These are phyloP conservation scores for Globisporangium cylindrosporum DNA, from an alignment of 352 stramenopile species.

Conservation along the genomic window DNA sequence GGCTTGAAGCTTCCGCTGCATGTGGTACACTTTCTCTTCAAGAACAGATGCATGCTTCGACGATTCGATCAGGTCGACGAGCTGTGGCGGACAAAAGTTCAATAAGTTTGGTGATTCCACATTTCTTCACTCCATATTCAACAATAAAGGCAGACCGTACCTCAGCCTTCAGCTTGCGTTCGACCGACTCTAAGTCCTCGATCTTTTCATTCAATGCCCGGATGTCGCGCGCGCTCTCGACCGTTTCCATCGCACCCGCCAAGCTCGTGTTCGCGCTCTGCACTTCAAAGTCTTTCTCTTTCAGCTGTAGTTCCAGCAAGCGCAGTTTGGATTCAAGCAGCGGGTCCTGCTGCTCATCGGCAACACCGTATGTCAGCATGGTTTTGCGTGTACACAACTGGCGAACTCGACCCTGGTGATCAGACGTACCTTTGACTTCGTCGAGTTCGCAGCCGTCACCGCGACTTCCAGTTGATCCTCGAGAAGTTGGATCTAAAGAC, in stretches of 20 bases:
- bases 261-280: conserved; percentile 43
- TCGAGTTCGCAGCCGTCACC: conserved; percentile 27
- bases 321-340: conserved; percentile 69
- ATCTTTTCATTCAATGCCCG: conserved; percentile 61
- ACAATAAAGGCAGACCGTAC: conserved; percentile 21
- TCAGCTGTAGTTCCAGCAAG: conserved; percentile 62
- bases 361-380: neutral
- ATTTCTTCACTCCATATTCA: neutral
- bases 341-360: conserved; percentile 41
- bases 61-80: conserved; percentile 65
- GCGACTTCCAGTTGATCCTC: conserved; percentile 58
- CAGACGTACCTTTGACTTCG: conserved; percentile 13
- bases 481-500: conserved; percentile 54
- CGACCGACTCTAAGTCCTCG: conserved; percentile 50
- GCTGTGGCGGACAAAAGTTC: conserved; percentile 20
- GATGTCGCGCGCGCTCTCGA: conserved; percentile 53
- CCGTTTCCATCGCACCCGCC: conserved; percentile 44
- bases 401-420: neutral
- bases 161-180: conserved; percentile 70
- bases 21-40: conserved; percentile 61
- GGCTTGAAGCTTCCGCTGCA: conserved; percentile 46
- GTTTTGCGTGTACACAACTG: neutral
- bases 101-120: neutral
- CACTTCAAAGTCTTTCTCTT: conserved; percentile 58
- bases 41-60: conserved; percentile 58